Evolutionary conservation across 2,329 filamentous ascomycete genomes (phyloP).

Genomic region (Chrysoporthe austroafricana): DNA sequence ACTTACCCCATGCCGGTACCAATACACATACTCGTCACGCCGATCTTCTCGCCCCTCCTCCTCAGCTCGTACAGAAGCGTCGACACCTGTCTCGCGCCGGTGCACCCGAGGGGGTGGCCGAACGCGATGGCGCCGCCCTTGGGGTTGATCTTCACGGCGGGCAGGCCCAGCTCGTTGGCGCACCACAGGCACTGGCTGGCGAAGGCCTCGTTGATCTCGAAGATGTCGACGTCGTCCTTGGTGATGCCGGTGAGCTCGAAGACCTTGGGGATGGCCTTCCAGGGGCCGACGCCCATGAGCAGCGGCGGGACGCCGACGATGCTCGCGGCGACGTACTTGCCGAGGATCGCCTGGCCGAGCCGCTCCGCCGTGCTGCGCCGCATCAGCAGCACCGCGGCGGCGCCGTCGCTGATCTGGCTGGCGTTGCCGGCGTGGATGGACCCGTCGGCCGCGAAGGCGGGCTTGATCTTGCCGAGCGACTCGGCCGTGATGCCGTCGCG

Average conservation of each 20-base stretch:
- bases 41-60: conserved; percentile 81
- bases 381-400: conserved; percentile 94
- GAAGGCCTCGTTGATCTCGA: conserved; percentile 99
- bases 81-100: conserved; percentile 89
- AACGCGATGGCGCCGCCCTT: conserved; percentile 97
- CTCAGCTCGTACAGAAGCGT: conserved; percentile 89
- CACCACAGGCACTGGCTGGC: conserved; percentile 95
- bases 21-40: conserved; percentile 94
- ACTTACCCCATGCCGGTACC: conserved; percentile 85
- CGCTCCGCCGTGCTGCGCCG: conserved; percentile 87
- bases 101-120: conserved; percentile 92
- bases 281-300: conserved; percentile 95
- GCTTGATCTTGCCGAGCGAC: conserved; percentile 85
- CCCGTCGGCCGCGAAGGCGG: conserved; percentile 89
- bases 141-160: conserved; percentile 88
- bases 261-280: conserved; percentile 92
- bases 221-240: conserved; percentile 93
- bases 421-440: conserved; percentile 96
- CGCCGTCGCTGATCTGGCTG: conserved; percentile 92
- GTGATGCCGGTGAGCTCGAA: conserved; percentile 84
- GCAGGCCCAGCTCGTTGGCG: conserved; percentile 82
- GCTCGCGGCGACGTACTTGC: conserved; percentile 86
- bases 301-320: conserved; percentile 89
- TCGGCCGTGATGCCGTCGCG: conserved; percentile 84
- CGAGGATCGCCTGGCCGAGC: conserved; percentile 85